Evolutionary conservation across 768 basidiomycete species (phyloP).

Genomic region (Naganishia randhawae): DNA sequence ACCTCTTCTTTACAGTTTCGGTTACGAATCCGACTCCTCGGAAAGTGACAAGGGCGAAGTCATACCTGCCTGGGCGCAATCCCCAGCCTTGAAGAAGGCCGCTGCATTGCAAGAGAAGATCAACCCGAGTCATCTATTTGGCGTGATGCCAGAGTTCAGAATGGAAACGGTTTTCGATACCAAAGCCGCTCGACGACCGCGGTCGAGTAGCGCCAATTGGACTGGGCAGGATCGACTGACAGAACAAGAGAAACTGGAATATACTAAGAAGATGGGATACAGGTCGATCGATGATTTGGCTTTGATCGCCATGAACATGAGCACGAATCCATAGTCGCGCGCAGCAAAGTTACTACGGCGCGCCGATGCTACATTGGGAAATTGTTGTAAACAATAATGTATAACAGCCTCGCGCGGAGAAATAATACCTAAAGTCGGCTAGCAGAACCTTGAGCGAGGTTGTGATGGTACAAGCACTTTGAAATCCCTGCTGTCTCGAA

Average conservation of each 20-base stretch:
- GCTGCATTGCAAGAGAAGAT: conserved; percentile 77
- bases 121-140: conserved; percentile 76
- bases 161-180: conserved; percentile 88
- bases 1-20: conserved; percentile 21
- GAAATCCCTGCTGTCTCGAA: too few relatives aligned
- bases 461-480: too few relatives aligned
- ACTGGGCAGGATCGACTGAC: conserved; percentile 84
- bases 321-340: not conserved
- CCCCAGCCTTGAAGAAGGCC: conserved; percentile 74
- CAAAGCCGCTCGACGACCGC: conserved; percentile 66
- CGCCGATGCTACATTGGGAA: not conserved
- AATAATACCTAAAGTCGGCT: too few relatives aligned
- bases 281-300: conserved; percentile 32
- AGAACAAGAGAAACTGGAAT: conserved; percentile 75
- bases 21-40: conserved; percentile 60
- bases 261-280: conserved; percentile 85
- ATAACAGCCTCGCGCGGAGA: not conserved
- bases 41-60: conserved; percentile 70
- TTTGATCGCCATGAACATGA: conserved; percentile 6
- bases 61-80: conserved; percentile 85
- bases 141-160: conserved; percentile 72
- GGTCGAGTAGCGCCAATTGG: conserved; percentile 96
- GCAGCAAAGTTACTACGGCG: not conserved
- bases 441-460: too few relatives aligned
- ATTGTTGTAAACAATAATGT: not conserved